A percentile compares a stretch with the other conserved stretches of the same genome.
These are phyloP conservation scores for Anthoceros angustus DNA, from an alignment of 225 moss, liverwort and hornwort species.

Conservation along the genomic window DNA sequence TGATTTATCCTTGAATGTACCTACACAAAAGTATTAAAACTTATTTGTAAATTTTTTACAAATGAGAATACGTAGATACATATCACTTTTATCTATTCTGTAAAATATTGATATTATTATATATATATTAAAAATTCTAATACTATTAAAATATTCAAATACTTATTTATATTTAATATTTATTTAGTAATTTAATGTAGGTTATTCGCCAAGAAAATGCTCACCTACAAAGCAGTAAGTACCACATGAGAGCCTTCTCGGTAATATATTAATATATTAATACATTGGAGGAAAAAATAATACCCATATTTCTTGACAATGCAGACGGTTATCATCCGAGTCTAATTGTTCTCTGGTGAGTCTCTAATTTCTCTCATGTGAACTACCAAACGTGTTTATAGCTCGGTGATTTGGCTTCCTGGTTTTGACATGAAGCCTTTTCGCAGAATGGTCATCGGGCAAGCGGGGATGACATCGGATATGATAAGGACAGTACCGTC, in stretches of 20 bases:
- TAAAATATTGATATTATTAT: no score
- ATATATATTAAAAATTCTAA: no score
- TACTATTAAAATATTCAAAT: no score
- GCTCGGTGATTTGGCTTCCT: not conserved
- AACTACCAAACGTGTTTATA: not conserved
- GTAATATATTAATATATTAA: not conserved
- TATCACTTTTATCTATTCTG: no score
- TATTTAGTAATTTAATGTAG: not conserved
- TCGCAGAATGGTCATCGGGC: not conserved
- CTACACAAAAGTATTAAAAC: no score
- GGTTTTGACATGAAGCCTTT: not conserved
- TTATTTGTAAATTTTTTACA: no score
- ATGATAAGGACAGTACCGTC: conserved; percentile 66
- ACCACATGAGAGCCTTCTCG: not conserved
- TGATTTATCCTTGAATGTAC: no score
- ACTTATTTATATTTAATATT: no score
- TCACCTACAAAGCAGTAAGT: not conserved
- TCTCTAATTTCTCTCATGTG: not conserved
- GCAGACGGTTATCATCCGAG: not conserved
- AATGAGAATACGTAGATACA: no score
- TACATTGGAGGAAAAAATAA: not conserved
- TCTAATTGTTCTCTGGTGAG: not conserved
- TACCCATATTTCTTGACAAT: not conserved
- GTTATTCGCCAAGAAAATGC: not conserved
- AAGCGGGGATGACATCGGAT: not conserved